Evolutionary conservation across 345 rosid genomes (phyloP), one percentile per base, ranked within the genome.

Genomic region (Populus tremula): DNA sequence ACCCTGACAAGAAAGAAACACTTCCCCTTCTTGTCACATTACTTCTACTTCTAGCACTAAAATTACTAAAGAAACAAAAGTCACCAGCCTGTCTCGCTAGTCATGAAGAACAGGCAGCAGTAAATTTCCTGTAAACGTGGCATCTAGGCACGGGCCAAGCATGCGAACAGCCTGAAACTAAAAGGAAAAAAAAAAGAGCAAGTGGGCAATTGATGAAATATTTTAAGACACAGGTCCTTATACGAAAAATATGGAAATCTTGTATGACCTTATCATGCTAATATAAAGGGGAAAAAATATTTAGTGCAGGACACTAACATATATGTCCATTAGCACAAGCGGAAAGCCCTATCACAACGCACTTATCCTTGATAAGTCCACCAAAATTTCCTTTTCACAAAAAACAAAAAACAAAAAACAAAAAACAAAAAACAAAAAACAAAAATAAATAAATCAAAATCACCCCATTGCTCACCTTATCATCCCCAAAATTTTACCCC

Each of bases 331-430:
- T 13, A 72, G 61, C 72, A 41, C 70, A 70, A 7, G 49, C 33
- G 43, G 18, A 78, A 4, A 1, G 67, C 56, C 67, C 67, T 78
- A 78, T 78, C 76, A 72, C 36, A 6, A 27, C 65, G 65, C 47
- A 66, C 81, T 78, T 78, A 78, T 72, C 81, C 45, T 45, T 77
- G 80, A 77, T 77, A 77, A 77, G 80, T 35, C 49, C 43, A 35
- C 9, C 18, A 1, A 12, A 29, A 70, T 70, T 69, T 76, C 56
- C 18, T 25, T 54, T 54, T 54, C 10, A 39, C 43, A 39, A 39
- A 39, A 8, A 8, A 39, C 8, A 39, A 7, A 6, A 39, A 72
- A 39, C 8, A 39, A 7, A 6, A 39, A 72, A 39, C 8, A 39
- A 7, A 6, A 39, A 72, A 39, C 43, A 39, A 39, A 39, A 8